Base-by-base conservation (phyloP, 179 eudicot genomes). In the Gypsophila paniculata region DNA sequence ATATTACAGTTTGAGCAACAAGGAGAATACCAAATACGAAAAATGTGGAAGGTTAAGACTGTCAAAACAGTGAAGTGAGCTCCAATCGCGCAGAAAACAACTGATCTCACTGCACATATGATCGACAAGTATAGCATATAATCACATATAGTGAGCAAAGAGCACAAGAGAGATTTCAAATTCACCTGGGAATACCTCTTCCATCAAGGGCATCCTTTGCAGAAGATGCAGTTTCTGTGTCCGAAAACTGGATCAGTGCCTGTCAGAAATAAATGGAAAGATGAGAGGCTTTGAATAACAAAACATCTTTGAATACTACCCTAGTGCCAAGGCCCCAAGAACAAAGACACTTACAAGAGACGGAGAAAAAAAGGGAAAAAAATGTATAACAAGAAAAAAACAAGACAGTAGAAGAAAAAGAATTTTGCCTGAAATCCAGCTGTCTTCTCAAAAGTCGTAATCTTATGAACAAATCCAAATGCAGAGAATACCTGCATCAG, bases 201-300 rank as follows among this genome's bases (percentile, higher is more conserved):
- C 97, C 97, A 79, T 95, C 99, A 77, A 95, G 93, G 52, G 99
- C 89, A 71, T 95, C 85, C 84, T 90, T 95, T 53, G 99, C 99
- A 48, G 93, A 80, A 69, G 95, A 80, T 8, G 99, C 99, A 69
- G 97, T 95, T 70, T 86, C 95, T 29, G 86, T 80, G 76, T 92
- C 97, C 61, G 99, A 84, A 83, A 95, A 95, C 70, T 95, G 99
- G 81, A 95, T 91, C 82, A 95, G 72, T 17, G 99, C 99, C 99
- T 95, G 84, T 73, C 74, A 68, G 71, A 52, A 23, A 34, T 64
- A 70, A 63, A 71, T 11, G 18, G 60, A 61, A 21, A 39, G 52
- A 6, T 42, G 39, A 52, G 59, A 76, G 76, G 70, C 21, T 46
- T 55, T 51, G 10, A 23, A 2, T 34, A 13, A 42, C 32, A 6